Evolutionary conservation across 2,329 filamentous ascomycete genomes (phyloP), one percentile per base, ranked within the genome.

Genomic region (Myotisia sp.): DNA sequence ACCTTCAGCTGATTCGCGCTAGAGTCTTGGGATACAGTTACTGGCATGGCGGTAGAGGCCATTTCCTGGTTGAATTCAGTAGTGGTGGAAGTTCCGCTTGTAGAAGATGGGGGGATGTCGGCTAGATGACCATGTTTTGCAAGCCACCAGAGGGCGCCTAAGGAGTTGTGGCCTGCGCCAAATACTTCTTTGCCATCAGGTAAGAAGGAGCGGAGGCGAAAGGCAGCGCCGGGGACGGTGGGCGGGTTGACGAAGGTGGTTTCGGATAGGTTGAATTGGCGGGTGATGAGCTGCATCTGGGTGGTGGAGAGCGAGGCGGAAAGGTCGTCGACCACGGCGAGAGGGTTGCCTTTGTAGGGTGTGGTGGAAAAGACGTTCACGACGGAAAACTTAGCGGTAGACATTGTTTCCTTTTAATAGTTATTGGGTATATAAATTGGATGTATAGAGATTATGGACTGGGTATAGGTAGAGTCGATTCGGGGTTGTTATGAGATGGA

Each of bases 151-250:
- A 41, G 43, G 7, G 42, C 44, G n/a, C 42, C 44, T 22, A 44
- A 40, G 8, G 40, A 39, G 26, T 46, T 46, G 29, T 46, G 44
- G 6, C 44, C 44, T 3, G 40, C 42, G 9, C 44, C 42, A 23
- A 44, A 43, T 22, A 46, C 40, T 24, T 46, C 44, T 29, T 39
- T 39, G 13, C 40, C 44, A 14, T 46, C 42, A n/a, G 44, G 44
- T 5, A 44, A 39, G 27, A 46, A 46, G 7, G 43, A 45, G 13
- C 37, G 33, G n/a, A 46, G 42, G 2, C 38, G 40, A 27, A 32
- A 44, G 10, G 37, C 39, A 6, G 40, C 39, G 26, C 24, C 26
- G 3, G 38, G 16, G 9, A 29, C 29, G 26, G 35, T 30, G 16
- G 44, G 35, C 6, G 40, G 38, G 27, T 36, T 40, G 19, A 45